Conservation (phyloP, 306 rosid genomes). For the Senna siamea region DNA sequence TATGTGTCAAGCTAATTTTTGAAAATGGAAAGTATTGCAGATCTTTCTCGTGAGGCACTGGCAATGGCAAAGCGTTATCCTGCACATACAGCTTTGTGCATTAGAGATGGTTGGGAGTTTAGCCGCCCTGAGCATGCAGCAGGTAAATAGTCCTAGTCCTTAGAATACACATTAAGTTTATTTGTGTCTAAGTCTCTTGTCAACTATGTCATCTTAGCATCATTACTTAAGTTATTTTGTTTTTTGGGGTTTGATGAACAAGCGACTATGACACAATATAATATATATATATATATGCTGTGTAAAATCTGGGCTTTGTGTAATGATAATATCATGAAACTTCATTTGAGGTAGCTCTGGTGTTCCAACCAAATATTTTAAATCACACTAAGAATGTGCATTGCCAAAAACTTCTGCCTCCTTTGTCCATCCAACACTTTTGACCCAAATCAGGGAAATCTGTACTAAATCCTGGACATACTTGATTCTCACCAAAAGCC, state of each 20-base stretch:
- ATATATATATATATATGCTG: neutral
- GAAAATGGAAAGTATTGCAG: conserved; percentile 53
- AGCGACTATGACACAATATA: neutral
- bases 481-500: too few species aligned
- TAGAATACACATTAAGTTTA: neutral
- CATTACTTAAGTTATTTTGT: neutral
- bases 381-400: too few species aligned
- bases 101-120: conserved; percentile 97
- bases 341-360: neutral
- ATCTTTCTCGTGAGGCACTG: conserved; percentile 81
- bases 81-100: conserved; percentile 81
- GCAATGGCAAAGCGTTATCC: conserved; percentile 85
- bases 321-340: neutral
- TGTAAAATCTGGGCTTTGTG: neutral
- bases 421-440: neutral
- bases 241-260: neutral
- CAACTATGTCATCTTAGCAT: neutral
- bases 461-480: neutral
- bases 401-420: neutral
- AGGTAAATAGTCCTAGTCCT: conserved; percentile 44
- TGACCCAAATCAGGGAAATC: neutral
- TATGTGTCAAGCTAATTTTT: conserved; percentile 23
- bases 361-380: neutral
- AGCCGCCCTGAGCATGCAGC: conserved; percentile 76
- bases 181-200: conserved; percentile 6